phyloP scores from a whole-genome alignment of 1,284 basidiomycete genomes.

The Fomitopsis palustris region DNA sequence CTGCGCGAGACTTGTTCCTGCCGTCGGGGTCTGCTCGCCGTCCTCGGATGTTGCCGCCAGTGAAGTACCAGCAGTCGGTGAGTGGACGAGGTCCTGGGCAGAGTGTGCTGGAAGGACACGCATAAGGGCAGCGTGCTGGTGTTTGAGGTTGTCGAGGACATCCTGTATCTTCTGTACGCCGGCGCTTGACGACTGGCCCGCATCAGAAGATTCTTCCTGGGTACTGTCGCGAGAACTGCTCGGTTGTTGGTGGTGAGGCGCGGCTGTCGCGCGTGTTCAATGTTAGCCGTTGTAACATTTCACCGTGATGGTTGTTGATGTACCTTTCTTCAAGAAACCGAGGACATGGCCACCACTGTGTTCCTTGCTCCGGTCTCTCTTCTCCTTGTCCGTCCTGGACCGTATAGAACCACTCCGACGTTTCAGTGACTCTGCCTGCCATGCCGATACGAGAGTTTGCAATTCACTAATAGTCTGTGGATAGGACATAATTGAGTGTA shows the following conservation, averaged over 20 bases:
- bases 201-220: conserved; percentile 1
- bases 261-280: neutral
- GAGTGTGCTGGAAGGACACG: conserved; percentile 40
- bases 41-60: conserved; percentile 48
- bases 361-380: conserved; percentile 25
- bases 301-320: conserved; percentile 7
- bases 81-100: conserved; percentile 35
- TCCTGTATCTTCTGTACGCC: conserved; percentile 40
- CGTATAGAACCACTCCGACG: conserved; percentile 15
- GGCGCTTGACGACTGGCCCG: conserved; percentile 13
- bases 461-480: conserved; percentile 28
- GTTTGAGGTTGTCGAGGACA: conserved; percentile 51
- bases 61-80: conserved; percentile 33
- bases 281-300: neutral
- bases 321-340: conserved; percentile 30
- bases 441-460: conserved; percentile 20
- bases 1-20: conserved; percentile 28
- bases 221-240: neutral
- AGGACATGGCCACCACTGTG: conserved; percentile 18
- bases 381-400: conserved; percentile 18
- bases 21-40: conserved; percentile 28
- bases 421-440: conserved; percentile 22
- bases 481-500: neutral
- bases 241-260: conserved; percentile 17
- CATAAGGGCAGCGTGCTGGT: conserved; percentile 51